A percentile compares a stretch with the other conserved stretches of the same genome.
Conservation (phyloP, 2,329 filamentous ascomycete species). For the Scleromitrula shiraiana region DNA sequence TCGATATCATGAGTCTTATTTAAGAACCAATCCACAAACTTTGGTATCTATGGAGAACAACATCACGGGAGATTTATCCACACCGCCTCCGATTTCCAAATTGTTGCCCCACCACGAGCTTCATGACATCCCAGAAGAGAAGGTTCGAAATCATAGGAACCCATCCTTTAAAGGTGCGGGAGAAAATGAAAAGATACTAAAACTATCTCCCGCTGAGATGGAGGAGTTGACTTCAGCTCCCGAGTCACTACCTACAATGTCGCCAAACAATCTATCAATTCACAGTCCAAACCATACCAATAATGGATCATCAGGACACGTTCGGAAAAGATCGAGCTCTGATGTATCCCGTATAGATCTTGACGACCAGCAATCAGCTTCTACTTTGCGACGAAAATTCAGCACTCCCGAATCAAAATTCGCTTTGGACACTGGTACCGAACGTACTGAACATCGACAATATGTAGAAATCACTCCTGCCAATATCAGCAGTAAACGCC, state of each 20-base stretch:
- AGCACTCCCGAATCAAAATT: conserved; percentile 13
- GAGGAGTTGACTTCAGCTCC: conserved; percentile 48
- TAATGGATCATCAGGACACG: conserved; percentile 20
- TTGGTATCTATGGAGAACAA: background rate
- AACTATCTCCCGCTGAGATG: conserved; percentile 51
- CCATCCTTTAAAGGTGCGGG: conserved; percentile 16
- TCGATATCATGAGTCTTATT: background rate
- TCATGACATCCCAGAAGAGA: conserved; percentile 26
- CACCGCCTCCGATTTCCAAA: conserved; percentile 20
- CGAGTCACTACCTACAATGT: conserved; percentile 49
- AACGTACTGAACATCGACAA: conserved; percentile 16
- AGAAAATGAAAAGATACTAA: conserved; percentile 38
- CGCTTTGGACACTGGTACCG: conserved; percentile 8
- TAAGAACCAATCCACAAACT: background rate
- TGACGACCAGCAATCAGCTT: conserved; percentile 9
- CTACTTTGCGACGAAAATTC: conserved; percentile 10
- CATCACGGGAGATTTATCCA: conserved; percentile 3
- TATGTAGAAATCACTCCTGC: conserved; percentile 12
- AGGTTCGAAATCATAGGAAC: conserved; percentile 18
- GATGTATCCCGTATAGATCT: conserved; percentile 13
- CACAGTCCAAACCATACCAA: conserved; percentile 29
- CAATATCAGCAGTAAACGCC: conserved; percentile 16
- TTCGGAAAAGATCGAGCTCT: conserved; percentile 14
- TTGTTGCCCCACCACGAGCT: conserved; percentile 19
- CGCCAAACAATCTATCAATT: conserved; percentile 28